Evolutionary conservation across 345 rosid genomes (phyloP), one percentile per base, ranked within the genome.

Genomic region (Eucalyptus paniculata): DNA sequence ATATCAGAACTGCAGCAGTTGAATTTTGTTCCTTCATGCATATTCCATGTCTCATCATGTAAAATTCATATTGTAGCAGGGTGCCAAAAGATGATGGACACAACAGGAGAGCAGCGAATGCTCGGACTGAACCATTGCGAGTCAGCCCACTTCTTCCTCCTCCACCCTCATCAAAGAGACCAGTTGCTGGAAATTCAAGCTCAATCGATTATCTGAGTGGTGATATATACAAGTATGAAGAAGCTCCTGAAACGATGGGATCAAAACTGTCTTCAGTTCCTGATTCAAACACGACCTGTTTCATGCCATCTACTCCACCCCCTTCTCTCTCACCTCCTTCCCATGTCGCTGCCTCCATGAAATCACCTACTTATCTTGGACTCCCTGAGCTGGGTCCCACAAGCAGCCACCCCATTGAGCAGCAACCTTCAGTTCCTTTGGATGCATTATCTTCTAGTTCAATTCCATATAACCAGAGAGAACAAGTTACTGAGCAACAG

Each of bases 181-280:
- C 97, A 54, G 95, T 95, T 77, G 90, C 89, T 49, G 87, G 89
- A 50, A 94, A 94, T 50, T 89, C 97, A 28, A 92, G 93, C 56
- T 18, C 91, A 88, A 83, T 94, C 87, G 99, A 97, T 91, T 97
- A 92, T 92, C 99, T 97, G 91, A 97, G 99, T 90, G 99, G 99
- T 30, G 99, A 97, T 87, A 88, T 87, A 86, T 97, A 95, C 94
- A 95, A 93, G 90, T 94, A 94, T 49, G 94, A 92, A 90, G 96
- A 88, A 82, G 88, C 92, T 86, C 89, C 94, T 12, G 93, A 88
- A 81, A 87, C 86, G 87, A 80, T 91, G 80, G 92, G 90, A 91
- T 89, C 92, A 12, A 17, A 89, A 6, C 90, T 93, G 58, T 90
- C 87, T 37, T 87, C 92, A 0, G 91, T 89, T 88, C 94, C 93